Evolutionary conservation across 257 asterid species (phyloP).

Genomic region (Galeopsis tetrahit): DNA sequence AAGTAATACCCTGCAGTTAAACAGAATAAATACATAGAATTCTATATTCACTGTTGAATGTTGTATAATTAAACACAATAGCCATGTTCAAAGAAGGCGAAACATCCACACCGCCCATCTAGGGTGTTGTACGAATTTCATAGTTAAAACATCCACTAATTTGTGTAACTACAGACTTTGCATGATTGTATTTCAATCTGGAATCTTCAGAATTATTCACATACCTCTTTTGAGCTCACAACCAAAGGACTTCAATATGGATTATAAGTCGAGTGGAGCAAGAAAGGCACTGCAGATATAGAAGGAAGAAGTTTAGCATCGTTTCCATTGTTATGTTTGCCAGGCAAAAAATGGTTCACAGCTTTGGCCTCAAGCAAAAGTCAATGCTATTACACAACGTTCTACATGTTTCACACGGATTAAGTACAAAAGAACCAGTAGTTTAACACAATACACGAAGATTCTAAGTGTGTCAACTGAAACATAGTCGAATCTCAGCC

Average conservation of each 20-base stretch:
- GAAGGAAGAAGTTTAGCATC: constrained; percentile 22
- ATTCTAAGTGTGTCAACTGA: background rate
- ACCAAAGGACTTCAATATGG: constrained; percentile 12
- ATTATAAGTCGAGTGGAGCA: constrained; percentile 47
- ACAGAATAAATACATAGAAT: no score
- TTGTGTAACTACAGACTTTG: no score
- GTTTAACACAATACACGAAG: background rate
- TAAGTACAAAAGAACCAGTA: background rate
- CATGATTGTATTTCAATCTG: background rate
- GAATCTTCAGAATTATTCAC: constrained; percentile 4
- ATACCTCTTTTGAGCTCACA: constrained; percentile 29
- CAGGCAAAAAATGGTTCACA: background rate
- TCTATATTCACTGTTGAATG: no score
- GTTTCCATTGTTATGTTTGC: background rate
- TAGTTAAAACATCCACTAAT: no score
- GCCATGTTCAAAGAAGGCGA: no score
- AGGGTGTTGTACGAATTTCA: no score
- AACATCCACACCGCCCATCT: no score
- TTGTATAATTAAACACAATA: no score
- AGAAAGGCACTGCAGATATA: constrained; percentile 54
- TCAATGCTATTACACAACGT: background rate
- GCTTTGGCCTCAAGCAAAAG: constrained; percentile 1
- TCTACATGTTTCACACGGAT: background rate
- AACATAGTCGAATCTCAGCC: background rate
- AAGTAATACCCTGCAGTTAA: constrained; percentile 9